Evolutionary conservation across 768 basidiomycete genomes (phyloP), one percentile per base, ranked within the genome.

Genomic region (Lentinula aciculospora): DNA sequence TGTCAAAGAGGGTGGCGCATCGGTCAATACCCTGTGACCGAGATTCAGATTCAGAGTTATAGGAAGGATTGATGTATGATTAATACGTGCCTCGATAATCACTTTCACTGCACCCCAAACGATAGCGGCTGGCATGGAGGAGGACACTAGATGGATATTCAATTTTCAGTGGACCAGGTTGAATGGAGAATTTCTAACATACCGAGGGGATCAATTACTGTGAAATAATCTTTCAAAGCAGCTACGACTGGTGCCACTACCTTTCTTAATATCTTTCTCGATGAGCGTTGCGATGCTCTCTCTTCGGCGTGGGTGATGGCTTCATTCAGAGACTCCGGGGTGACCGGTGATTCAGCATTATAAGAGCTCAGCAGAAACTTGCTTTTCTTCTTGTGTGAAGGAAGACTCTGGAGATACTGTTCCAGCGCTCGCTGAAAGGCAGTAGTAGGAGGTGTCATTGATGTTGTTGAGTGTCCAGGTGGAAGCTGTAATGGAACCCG

Each of bases 1-100:
- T 64, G 1, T 68, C 67, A 45, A 65, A 67, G 25, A 68, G 29
- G 28, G 34, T 47, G 31, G 57, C 28, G 49, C 31, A 63, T 6
- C 66, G 64, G 45, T 55, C 34, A 10, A 45, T 45, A 21, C 62
- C 61, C 62, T 67, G 57, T 44, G 10, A n/a, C n/a, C n/a, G n/a
- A n/a, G n/a, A 9, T 28, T 28, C 29, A 45, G 12, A 31, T 19
- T 23, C n/a, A 19, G n/a, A 5, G 10, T 23, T n/a, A 27, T 23
- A 27, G 28, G 15, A 13, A 23, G 57, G 51, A n/a, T 12, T n/a
- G 32, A 8, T 34, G 45, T n/a, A 17, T 49, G 9, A 17, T 25
- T n/a, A 10, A 49, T 7, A n/a, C 28, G 1, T 19, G 62, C 63
- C 10, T 60, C 56, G 10, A 64, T 31, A 28, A 59, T 47, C 8